Evolutionary conservation across 192 early-diverging fungal genomes (phyloP).

Genomic region (Entophlyctis helioformis): DNA sequence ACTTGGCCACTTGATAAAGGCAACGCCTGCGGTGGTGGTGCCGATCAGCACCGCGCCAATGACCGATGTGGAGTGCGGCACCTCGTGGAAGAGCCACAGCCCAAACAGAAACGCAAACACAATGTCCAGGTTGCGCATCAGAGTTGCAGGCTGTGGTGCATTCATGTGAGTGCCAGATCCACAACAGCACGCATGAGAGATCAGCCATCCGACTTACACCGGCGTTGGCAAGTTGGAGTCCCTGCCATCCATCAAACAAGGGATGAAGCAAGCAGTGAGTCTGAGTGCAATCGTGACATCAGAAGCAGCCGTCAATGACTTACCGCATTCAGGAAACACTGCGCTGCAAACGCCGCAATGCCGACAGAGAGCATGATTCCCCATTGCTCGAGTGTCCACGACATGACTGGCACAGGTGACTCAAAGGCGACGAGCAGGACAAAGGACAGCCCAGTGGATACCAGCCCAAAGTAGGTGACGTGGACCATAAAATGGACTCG

Average conservation of each 20-base stretch:
- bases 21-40: conserved; percentile 45
- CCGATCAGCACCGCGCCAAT: conserved; percentile 55
- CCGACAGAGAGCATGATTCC: conserved; percentile 35
- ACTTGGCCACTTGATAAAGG: conserved; percentile 55
- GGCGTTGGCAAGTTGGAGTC: conserved; percentile 60
- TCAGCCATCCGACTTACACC: too few relatives aligned
- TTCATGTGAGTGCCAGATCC: too few relatives aligned
- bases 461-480: conserved; percentile 62
- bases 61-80: conserved; percentile 38
- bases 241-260: too few relatives aligned
- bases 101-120: conserved; percentile 71
- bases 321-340: conserved; percentile 64
- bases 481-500: conserved; percentile 65
- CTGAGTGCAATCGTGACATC: too few relatives aligned
- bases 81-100: conserved; percentile 53
- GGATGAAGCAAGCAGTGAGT: too few relatives aligned
- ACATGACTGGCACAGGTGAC: neutral
- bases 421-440: conserved; percentile 27
- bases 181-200: too few relatives aligned
- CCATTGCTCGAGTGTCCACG: conserved; percentile 30
- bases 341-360: conserved; percentile 51
- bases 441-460: conserved; percentile 40
- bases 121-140: conserved; percentile 74
- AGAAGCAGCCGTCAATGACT: too few relatives aligned
- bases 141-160: too few relatives aligned